Percentiles rank a stretch among this genome's conserved stretches.
phyloP scores from a whole-genome alignment of 2,329 filamentous ascomycete species.

The Metarhizium sp. region DNA sequence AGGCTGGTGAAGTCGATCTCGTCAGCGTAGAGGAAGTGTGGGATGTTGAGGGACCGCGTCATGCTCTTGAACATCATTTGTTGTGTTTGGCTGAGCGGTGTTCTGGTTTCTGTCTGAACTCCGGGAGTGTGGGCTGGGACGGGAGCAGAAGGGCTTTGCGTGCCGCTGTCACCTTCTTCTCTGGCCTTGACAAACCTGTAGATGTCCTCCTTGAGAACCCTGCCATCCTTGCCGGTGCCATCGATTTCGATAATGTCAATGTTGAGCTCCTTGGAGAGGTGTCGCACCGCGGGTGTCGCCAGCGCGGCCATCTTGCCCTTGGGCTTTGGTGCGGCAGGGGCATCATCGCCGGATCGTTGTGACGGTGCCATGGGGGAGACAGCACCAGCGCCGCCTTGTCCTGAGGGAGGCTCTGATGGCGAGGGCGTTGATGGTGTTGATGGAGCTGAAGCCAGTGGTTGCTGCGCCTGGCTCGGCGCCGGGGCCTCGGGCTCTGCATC shows the following conservation, averaged over 20 bases:
- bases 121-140: conserved; percentile 16
- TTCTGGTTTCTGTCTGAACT: conserved; percentile 57
- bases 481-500: conserved; percentile 43
- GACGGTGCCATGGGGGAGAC: not conserved
- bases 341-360: not conserved
- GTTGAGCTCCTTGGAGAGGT: conserved; percentile 70
- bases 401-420: conserved; percentile 6
- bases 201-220: conserved; percentile 90
- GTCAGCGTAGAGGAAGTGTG: conserved; percentile 92
- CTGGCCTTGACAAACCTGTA: conserved; percentile 55
- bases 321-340: conserved; percentile 16
- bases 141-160: conserved; percentile 12
- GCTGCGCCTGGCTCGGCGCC: not conserved
- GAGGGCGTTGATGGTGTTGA: conserved; percentile 12
- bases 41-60: conserved; percentile 84
- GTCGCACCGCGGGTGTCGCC: conserved; percentile 86
- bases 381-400: not conserved
- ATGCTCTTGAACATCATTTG: conserved; percentile 95
- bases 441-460: conserved; percentile 15
- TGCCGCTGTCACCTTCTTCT: conserved; percentile 22
- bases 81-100: conserved; percentile 69
- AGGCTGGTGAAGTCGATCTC: conserved; percentile 76
- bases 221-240: conserved; percentile 83
- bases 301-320: conserved; percentile 62
- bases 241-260: conserved; percentile 69